Conservation (phyloP, 1,139 yeast species). For the Suhomyces ambrosiae region DNA sequence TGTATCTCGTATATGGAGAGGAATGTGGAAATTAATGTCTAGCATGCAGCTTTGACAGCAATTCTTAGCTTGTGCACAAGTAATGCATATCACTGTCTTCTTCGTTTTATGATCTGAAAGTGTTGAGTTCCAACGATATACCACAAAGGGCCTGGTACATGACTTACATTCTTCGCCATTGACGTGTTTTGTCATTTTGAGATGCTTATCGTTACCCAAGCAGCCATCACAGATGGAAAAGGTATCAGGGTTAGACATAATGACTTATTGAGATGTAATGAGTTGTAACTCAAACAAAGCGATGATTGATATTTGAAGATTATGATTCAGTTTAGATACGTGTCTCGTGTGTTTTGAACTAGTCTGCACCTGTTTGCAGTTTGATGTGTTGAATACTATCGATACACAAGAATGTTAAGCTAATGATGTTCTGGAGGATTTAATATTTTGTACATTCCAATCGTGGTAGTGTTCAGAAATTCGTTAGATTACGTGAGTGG, state of each 20-base stretch:
- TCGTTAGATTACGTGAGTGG: too few species aligned
- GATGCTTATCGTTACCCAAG: slow-evolving; percentile 62
- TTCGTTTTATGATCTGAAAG: slow-evolving; percentile 38
- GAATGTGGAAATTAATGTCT: slow-evolving; percentile 78
- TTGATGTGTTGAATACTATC: too few species aligned
- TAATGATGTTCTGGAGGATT: too few species aligned
- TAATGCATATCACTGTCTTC: slow-evolving; percentile 65
- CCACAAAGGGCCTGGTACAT: slow-evolving; percentile 84
- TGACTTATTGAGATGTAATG: neutral
- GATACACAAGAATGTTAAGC: too few species aligned
- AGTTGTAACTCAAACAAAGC: neutral
- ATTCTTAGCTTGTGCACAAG: slow-evolving; percentile 77
- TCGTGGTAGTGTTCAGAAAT: too few species aligned
- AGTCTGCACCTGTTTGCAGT: too few species aligned
- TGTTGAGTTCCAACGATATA: slow-evolving; percentile 67
- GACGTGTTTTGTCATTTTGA: slow-evolving; percentile 72
- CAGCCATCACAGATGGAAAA: slow-evolving; percentile 67
- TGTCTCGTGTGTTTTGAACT: too few species aligned
- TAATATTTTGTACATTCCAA: too few species aligned
- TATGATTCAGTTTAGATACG: too few species aligned
- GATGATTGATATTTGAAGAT: neutral
- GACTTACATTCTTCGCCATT: slow-evolving; percentile 76
- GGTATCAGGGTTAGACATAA: neutral
- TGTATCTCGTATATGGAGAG: slow-evolving; percentile 76
- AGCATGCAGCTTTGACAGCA: slow-evolving; percentile 89